Evolutionary conservation across 2,329 filamentous ascomycete species (phyloP).

Genomic region (Trichoderma lentiforme): DNA sequence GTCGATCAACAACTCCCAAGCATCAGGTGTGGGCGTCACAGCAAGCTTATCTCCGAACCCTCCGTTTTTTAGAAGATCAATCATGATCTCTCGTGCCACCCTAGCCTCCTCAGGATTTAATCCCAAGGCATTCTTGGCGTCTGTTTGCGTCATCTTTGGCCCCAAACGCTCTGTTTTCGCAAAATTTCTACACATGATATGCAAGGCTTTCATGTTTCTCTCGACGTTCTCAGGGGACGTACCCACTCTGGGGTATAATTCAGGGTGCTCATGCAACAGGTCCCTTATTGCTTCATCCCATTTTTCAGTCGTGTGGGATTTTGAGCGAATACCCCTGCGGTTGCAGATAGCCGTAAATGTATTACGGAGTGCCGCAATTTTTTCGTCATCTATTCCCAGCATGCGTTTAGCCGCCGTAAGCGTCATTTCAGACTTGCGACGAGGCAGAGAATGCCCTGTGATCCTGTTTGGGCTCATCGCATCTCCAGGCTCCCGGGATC

Average conservation of each 20-base stretch:
- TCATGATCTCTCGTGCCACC: constrained; percentile 62
- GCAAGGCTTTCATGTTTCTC: constrained; percentile 65
- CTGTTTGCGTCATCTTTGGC: constrained; percentile 65
- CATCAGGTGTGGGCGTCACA: constrained; percentile 64
- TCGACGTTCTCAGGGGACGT: constrained; percentile 55
- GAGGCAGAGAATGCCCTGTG: constrained; percentile 32
- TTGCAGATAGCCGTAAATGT: constrained; percentile 70
- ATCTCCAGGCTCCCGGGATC: neutral
- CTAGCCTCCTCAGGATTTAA: constrained; percentile 48
- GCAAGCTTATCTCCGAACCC: constrained; percentile 72
- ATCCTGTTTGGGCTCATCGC: constrained; percentile 66
- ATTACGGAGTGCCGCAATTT: constrained; percentile 63
- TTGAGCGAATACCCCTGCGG: constrained; percentile 65
- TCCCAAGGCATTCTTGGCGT: constrained; percentile 63
- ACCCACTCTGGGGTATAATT: constrained; percentile 62
- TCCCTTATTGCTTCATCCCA: constrained; percentile 70
- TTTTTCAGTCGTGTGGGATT: constrained; percentile 69
- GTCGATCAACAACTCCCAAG: constrained; percentile 68
- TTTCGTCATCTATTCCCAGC: constrained; percentile 58
- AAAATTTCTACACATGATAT: constrained; percentile 77
- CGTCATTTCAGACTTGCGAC: constrained; percentile 64
- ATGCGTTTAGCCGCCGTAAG: constrained; percentile 73
- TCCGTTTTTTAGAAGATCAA: constrained; percentile 60
- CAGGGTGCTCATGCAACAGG: constrained; percentile 61
- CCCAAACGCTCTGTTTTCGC: constrained; percentile 72